Base-by-base conservation (phyloP, 257 asterid species). In the Fraxinus pennsylvanica region DNA sequence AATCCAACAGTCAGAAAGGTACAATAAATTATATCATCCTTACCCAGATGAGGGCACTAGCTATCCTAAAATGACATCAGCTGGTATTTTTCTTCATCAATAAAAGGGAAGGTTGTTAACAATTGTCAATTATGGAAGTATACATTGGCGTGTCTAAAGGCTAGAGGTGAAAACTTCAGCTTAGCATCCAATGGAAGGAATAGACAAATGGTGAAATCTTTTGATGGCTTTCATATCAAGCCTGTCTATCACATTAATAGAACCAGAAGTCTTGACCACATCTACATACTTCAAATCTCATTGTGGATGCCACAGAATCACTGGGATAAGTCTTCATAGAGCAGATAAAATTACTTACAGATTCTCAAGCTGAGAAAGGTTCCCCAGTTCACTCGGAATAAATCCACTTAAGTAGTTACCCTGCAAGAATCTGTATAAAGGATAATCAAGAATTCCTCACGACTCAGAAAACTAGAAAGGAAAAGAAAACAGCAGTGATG, bases 381-480 rank as follows among this genome's bases (percentile, higher is more conserved):
- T 89, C 69, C 96, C 99, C 84, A 95, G 79, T 77, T 95, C 98
- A 81, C 82, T 81, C 9, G 99, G 98, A 86, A 95, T 90, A 68
- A 25, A 67, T 80, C 98, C 98, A 75, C 99, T 92, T 74, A 93
- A 83, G 89, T 88, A 95, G 85, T 95, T 95, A 71, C 97, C 94
- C 96, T 95, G 99, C 89, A 95, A 84, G 86, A 79, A 90, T 81
- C 99, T 95, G 97, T 72, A 82, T 25, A 79, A 74, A 85, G 81
- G 74, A 81, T 38, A 84, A 78, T 71, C 36, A 54, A 72, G 45
- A 78, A 32, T 63, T 30, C 61, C 76, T 43, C 45, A 35, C 66
- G 65, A 86, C 38, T 33, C 76, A 33, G 65, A 65, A 76, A 79
- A 67, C 63, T 78, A 38, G 38, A 81, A 74, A 71, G 9, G 68